These are phyloP conservation scores for Melastoma candidum DNA, from an alignment of 441 rosid species.

Conservation along the genomic window DNA sequence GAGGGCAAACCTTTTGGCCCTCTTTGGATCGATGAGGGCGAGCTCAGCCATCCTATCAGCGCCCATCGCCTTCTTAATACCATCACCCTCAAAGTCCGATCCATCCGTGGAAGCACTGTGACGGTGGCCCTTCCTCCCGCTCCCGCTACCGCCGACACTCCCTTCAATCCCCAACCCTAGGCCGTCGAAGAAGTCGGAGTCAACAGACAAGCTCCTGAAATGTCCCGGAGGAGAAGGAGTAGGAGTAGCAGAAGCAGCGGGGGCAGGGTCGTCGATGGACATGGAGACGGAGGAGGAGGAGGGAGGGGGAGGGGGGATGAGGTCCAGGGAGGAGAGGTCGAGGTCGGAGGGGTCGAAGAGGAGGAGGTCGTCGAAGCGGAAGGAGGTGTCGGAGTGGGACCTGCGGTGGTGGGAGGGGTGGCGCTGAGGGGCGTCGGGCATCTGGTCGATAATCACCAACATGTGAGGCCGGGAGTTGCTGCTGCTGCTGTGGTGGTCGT, in stretches of 20 bases:
- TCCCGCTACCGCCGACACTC: slow-evolving; percentile 10
- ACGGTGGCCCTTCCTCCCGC: slow-evolving; percentile 51
- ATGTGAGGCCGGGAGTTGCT: not conserved
- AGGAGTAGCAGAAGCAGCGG: slow-evolving; percentile 26
- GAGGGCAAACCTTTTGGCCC: slow-evolving; percentile 67
- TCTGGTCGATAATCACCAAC: slow-evolving; percentile 46
- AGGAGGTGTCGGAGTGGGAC: slow-evolving; percentile 85
- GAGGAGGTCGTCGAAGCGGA: slow-evolving; percentile 79
- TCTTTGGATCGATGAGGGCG: slow-evolving; percentile 81
- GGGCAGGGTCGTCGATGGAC: not conserved
- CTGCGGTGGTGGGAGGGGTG: slow-evolving; percentile 68
- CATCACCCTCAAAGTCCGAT: slow-evolving; percentile 34
- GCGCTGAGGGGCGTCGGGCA: slow-evolving; percentile 57
- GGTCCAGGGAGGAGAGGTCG: slow-evolving; percentile 22
- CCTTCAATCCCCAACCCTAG: slow-evolving; percentile 25
- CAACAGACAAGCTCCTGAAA: slow-evolving; percentile 79
- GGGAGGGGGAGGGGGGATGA: slow-evolving; percentile 25
- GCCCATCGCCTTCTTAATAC: slow-evolving; percentile 66
- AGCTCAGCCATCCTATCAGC: slow-evolving; percentile 85
- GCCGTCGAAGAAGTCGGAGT: slow-evolving; percentile 79
- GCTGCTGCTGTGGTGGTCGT: slow-evolving; percentile 22
- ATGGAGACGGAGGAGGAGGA: slow-evolving; percentile 6
- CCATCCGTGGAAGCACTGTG: slow-evolving; percentile 89
- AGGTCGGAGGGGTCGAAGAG: slow-evolving; percentile 79
- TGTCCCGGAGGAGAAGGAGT: slow-evolving; percentile 31